These are phyloP conservation scores for Phoma sp. DNA, from an alignment of 2,329 filamentous ascomycete species.

Conservation along the genomic window DNA sequence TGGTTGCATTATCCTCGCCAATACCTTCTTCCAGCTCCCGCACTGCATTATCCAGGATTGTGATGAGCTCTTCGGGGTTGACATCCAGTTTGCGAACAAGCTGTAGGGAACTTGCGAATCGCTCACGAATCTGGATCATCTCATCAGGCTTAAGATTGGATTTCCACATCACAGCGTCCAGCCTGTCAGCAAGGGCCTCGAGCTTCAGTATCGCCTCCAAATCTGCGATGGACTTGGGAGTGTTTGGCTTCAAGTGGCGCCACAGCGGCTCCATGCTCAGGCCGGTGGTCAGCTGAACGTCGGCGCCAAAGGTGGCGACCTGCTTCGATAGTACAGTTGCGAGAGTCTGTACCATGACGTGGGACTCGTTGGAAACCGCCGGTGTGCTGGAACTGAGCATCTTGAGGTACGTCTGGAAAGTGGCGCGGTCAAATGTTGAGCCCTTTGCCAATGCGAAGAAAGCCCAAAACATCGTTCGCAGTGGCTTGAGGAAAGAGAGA, in stretches of 20 bases:
- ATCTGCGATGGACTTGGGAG: constrained; percentile 51
- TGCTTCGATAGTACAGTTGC: constrained; percentile 34
- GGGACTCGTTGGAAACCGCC: constrained; percentile 4
- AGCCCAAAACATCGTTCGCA: constrained; percentile 57
- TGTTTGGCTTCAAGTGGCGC: constrained; percentile 72
- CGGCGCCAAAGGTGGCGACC: constrained; percentile 64
- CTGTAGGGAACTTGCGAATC: constrained; percentile 43
- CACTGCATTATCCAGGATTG: constrained; percentile 37
- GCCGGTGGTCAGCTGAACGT: constrained; percentile 77
- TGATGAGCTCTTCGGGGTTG: constrained; percentile 40
- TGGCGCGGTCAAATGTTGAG: constrained; percentile 58
- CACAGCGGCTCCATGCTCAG: constrained; percentile 82
- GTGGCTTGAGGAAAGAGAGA: constrained; percentile 30
- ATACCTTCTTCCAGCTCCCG: constrained; percentile 40
- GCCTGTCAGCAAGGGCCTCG: constrained; percentile 55
- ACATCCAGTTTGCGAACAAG: constrained; percentile 40
- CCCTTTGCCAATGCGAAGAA: constrained; percentile 54
- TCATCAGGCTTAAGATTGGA: constrained; percentile 41
- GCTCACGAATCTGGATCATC: constrained; percentile 46
- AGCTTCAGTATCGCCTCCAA: constrained; percentile 52
- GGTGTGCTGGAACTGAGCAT: constrained; percentile 36
- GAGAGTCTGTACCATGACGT: constrained; percentile 36
- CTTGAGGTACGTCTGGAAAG: constrained; percentile 62
- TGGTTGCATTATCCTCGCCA: constrained; percentile 32
- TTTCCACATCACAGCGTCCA: constrained; percentile 53